Conservation (phyloP, 1,284 basidiomycete genomes). For the Vanrija sp. region DNA sequence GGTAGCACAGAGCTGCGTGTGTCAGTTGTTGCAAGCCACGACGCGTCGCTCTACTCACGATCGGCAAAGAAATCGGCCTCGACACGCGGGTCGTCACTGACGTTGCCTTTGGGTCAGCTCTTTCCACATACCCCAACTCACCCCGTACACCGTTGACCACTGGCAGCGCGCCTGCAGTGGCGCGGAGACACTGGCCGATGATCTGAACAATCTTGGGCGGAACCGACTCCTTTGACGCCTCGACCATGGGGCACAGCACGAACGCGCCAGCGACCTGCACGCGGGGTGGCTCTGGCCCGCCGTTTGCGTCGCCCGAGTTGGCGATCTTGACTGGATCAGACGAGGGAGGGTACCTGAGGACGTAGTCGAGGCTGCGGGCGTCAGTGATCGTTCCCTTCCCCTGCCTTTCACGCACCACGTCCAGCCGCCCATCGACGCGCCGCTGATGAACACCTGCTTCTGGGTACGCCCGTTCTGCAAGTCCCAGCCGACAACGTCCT, state of each 20-base stretch:
- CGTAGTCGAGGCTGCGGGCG: constrained; percentile 35
- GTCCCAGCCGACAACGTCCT: constrained; percentile 47
- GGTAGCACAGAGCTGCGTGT: constrained; percentile 48
- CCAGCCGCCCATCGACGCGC: constrained; percentile 42
- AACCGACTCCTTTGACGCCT: constrained; percentile 46
- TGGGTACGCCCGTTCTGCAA: constrained; percentile 31
- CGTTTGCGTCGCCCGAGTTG: constrained; percentile 1
- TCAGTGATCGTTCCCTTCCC: background rate
- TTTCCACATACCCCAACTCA: constrained; percentile 3
- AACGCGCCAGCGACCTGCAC: constrained; percentile 47
- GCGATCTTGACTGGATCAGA: background rate
- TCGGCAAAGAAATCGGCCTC: constrained; percentile 49
- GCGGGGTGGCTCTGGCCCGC: constrained; percentile 8
- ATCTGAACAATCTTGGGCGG: constrained; percentile 46
- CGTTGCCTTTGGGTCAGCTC: constrained; percentile 45
- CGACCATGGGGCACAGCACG: constrained; percentile 51
- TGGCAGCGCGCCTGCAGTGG: constrained; percentile 50
- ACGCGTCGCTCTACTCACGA: constrained; percentile 29
- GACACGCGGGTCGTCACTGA: constrained; percentile 54
- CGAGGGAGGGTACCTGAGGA: constrained; percentile 42
- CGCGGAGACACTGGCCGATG: constrained; percentile 44
- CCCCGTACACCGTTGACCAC: constrained; percentile 49
- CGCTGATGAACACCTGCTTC: constrained; percentile 49
- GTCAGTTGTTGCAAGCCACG: constrained; percentile 5
- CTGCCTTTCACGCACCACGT: constrained; percentile 5